Evolutionary conservation across 202 grass and related monocot genomes (phyloP).

Genomic region (Carex sylvatica): DNA sequence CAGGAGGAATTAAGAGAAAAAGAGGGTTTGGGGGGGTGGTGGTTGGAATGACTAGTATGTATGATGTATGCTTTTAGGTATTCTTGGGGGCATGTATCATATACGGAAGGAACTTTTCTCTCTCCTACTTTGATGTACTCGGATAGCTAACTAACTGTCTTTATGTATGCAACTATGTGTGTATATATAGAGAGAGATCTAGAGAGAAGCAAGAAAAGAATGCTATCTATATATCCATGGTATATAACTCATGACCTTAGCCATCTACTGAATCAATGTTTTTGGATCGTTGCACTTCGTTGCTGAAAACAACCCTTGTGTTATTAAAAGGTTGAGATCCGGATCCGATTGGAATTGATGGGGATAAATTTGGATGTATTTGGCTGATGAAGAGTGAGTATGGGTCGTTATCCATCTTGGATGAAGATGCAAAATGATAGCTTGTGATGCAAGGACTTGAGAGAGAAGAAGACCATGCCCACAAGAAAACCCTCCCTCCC

Average conservation of each 20-base stretch:
- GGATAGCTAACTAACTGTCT: slow-evolving; percentile 2
- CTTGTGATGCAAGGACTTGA: slow-evolving; percentile 51
- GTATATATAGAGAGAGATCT: neutral
- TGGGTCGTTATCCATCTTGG: slow-evolving; percentile 8
- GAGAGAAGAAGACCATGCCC: slow-evolving; percentile 41
- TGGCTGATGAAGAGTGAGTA: slow-evolving; percentile 16
- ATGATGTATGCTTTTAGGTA: slow-evolving; percentile 13
- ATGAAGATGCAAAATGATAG: slow-evolving; percentile 18
- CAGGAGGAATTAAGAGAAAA: slow-evolving; percentile 23
- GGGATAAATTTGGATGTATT: slow-evolving; percentile 2
- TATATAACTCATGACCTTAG: neutral
- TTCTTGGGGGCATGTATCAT: slow-evolving; percentile 13
- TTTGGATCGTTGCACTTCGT: slow-evolving; percentile 14
- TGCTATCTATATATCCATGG: slow-evolving; percentile 19
- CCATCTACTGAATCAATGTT: slow-evolving; percentile 18
- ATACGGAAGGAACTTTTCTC: neutral
- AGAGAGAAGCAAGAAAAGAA: slow-evolving; percentile 12
- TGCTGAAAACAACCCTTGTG: slow-evolving; percentile 5
- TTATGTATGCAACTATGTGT: slow-evolving; percentile 4
- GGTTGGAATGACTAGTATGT: slow-evolving; percentile 3
- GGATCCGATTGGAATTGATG: slow-evolving; percentile 1
- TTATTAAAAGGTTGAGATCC: neutral
- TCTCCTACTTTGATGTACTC: slow-evolving; percentile 7
- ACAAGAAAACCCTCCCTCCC: slow-evolving; percentile 40
- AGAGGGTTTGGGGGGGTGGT: neutral